Evolutionary conservation across 192 early-diverging fungal species (phyloP), one percentile per base, ranked within the genome.

Genomic region (Entrophospora sp.): DNA sequence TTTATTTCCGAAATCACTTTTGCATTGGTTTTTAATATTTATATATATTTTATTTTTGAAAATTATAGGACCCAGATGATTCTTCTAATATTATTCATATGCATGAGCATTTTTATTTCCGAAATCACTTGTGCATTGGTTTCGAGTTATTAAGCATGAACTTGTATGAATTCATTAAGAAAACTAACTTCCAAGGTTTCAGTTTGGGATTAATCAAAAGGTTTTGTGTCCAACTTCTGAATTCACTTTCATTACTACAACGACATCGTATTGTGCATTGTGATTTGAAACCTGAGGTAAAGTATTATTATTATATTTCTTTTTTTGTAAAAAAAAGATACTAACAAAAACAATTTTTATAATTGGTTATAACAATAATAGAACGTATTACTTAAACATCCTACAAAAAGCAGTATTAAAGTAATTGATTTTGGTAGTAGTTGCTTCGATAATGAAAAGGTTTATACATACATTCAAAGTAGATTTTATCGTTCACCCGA

Each of bases 341-440:
- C n/a, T n/a, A n/a, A n/a, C n/a, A n/a, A n/a, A n/a, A n/a, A n/a
- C n/a, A n/a, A n/a, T n/a, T n/a, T n/a, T n/a, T n/a, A n/a, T n/a
- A n/a, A n/a, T n/a, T n/a, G n/a, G n/a, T n/a, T n/a, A n/a, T n/a
- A n/a, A n/a, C n/a, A n/a, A n/a, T n/a, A 46, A 30, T 63, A 81
- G 83, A 97, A 97, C 70, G 84, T 97, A 13, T 61, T 97, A 61
- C 71, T 97, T 18, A 84, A 83, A 51, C 84, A 88, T 56, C 83
- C 87, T 27, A 74, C 81, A 52, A 81, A 81, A 28, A 86, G 84
- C 46, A 80, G 77, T 28, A 92, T 98, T 75, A 98, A 98, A 81
- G 94, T 98, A 16, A 98, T 98, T 77, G 96, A 98, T 73, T 94
- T 98, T 69, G 96, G 96, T 34, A 92, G 89, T 65, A 92, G 89